These are phyloP conservation scores for Penicillium dipodomyicola DNA, from an alignment of 495 filamentous ascomycete genomes.

Conservation along the genomic window DNA sequence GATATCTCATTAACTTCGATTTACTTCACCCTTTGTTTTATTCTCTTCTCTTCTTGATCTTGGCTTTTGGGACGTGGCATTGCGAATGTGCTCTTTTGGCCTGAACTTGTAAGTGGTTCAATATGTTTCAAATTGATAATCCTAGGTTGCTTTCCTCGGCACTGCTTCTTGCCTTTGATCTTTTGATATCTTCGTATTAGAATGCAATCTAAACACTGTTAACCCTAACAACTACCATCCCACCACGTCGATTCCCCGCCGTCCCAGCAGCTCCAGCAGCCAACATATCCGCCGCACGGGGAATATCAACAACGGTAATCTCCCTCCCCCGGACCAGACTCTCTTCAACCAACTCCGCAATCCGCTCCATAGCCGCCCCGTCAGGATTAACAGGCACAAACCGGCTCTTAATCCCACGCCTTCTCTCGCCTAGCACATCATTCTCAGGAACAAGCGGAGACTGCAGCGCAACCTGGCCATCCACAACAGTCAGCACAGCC, in stretches of 20 bases:
- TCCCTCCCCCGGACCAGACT: slow-evolving; percentile 32
- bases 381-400: slow-evolving; percentile 45
- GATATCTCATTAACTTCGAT: slow-evolving; percentile 17
- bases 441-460: slow-evolving; percentile 11
- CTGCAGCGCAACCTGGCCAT: slow-evolving; percentile 26
- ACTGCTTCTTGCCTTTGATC: background rate
- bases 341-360: slow-evolving; percentile 38
- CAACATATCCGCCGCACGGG: slow-evolving; percentile 30
- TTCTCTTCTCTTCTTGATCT: slow-evolving; percentile 10
- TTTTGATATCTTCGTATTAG: slow-evolving; percentile 3
- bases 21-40: slow-evolving; percentile 17
- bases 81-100: background rate
- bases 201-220: slow-evolving; percentile 7
- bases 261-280: slow-evolving; percentile 30
- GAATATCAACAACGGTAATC: slow-evolving; percentile 34
- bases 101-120: slow-evolving; percentile 1
- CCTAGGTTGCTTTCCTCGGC: slow-evolving; percentile 1
- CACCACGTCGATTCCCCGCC: slow-evolving; percentile 27
- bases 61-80: slow-evolving; percentile 1
- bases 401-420: slow-evolving; percentile 30
- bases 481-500: slow-evolving; percentile 38
- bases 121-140: slow-evolving; percentile 5
- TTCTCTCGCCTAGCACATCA: slow-evolving; percentile 20
- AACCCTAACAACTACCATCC: slow-evolving; percentile 34
- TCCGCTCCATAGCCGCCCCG: slow-evolving; percentile 26